Evolutionary conservation across 768 basidiomycete genomes (phyloP).

Genomic region (Clavulina sp.): DNA sequence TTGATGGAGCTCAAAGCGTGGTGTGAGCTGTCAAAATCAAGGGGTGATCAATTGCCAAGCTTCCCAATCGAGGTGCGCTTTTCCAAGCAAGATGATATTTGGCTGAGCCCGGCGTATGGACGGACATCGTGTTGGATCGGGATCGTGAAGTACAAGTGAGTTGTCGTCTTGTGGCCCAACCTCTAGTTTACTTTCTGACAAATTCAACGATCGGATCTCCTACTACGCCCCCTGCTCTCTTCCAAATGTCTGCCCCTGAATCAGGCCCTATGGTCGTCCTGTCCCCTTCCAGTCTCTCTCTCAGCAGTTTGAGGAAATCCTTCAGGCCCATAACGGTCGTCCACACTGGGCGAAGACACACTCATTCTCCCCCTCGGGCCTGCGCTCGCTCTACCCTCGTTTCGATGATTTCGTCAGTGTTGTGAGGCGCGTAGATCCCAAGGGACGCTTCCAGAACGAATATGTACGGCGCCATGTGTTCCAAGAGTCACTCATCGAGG

Average conservation of each 20-base stretch:
- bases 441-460: constrained; percentile 62
- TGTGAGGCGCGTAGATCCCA: constrained; percentile 45
- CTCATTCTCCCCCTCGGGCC: constrained; percentile 39
- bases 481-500: constrained; percentile 23
- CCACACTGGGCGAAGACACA: constrained; percentile 98
- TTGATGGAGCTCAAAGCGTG: constrained; percentile 54
- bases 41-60: constrained; percentile 57
- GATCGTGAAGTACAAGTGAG: constrained; percentile 92
- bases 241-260: not conserved
- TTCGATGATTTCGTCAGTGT: constrained; percentile 63
- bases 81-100: constrained; percentile 76
- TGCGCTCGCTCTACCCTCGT: constrained; percentile 57
- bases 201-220: too few species aligned
- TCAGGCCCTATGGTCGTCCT: constrained; percentile 68
- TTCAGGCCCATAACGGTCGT: constrained; percentile 52
- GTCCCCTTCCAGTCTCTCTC: constrained; percentile 72
- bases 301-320: constrained; percentile 51
- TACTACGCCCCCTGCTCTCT: too few species aligned
- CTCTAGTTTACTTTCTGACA: too few species aligned
- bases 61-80: constrained; percentile 89
- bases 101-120: constrained; percentile 78
- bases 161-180: constrained; percentile 4
- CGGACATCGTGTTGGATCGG: constrained; percentile 83
- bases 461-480: constrained; percentile 80
- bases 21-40: too few species aligned